A percentile compares a stretch with the other conserved stretches of the same genome.
Evolutionary conservation across 805 yeast genomes (phyloP).

Genomic region (Metschnikowia similis): DNA sequence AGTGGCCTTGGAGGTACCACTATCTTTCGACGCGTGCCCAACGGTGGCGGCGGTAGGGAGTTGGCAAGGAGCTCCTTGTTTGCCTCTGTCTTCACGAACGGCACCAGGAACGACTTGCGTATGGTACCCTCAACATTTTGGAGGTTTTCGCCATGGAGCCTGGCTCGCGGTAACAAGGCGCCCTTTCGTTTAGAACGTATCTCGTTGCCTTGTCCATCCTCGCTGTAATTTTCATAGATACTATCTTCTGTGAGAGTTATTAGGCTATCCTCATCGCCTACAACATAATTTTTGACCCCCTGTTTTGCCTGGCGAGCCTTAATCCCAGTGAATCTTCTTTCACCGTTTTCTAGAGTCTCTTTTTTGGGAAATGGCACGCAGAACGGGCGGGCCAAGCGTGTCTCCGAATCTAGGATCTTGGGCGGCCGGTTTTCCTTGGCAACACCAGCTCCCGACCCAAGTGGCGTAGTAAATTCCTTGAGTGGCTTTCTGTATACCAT

Average conservation of each 20-base stretch:
- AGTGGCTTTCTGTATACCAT: slow-evolving; percentile 33
- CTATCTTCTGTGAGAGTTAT: neutral
- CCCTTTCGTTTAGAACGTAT: slow-evolving; percentile 39
- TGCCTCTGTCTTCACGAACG: slow-evolving; percentile 42
- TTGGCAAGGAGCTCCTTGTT: slow-evolving; percentile 28
- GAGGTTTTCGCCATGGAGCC: slow-evolving; percentile 34
- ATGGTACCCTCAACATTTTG: slow-evolving; percentile 34
- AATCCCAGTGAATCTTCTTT: slow-evolving; percentile 6
- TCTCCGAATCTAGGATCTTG: slow-evolving; percentile 47
- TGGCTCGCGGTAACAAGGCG: slow-evolving; percentile 57
- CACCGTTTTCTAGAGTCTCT: slow-evolving; percentile 5
- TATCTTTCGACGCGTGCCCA: slow-evolving; percentile 74
- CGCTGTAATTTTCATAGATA: slow-evolving; percentile 18
- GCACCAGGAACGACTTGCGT: slow-evolving; percentile 55
- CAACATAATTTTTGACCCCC: slow-evolving; percentile 32
- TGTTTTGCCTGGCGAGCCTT: slow-evolving; percentile 21
- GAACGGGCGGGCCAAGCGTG: slow-evolving; percentile 61
- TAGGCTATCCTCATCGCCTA: slow-evolving; percentile 7
- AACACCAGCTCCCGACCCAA: slow-evolving; percentile 70
- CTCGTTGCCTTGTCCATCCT: slow-evolving; percentile 32
- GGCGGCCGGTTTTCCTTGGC: slow-evolving; percentile 54
- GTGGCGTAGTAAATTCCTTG: slow-evolving; percentile 38
- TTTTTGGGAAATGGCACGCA: slow-evolving; percentile 52
- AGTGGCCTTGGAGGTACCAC: slow-evolving; percentile 81
- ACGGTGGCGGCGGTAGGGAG: slow-evolving; percentile 64